Evolutionary conservation across 306 rosid species (phyloP).

Genomic region (Vachellia pachyceras): DNA sequence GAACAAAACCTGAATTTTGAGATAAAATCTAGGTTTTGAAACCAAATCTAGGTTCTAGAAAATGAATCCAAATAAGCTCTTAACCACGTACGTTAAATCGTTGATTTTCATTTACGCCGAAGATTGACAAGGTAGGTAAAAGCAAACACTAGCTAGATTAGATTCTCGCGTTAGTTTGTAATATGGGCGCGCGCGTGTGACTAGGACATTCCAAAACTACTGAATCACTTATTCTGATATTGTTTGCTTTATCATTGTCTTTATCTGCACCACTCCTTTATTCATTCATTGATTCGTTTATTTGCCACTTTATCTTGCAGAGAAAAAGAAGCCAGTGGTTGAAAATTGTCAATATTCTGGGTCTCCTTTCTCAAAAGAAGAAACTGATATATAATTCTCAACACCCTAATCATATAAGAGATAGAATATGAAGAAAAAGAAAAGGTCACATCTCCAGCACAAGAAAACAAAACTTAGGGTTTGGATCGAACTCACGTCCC

Average conservation of each 20-base stretch:
- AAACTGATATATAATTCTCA: background rate
- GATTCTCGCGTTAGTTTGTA: background rate
- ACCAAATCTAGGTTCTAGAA: too few species aligned
- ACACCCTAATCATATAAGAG: background rate
- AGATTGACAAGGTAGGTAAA: background rate
- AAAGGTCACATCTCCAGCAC: background rate
- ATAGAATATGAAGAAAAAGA: background rate
- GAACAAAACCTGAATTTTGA: too few species aligned
- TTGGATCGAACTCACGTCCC: constrained; percentile 17
- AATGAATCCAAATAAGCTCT: too few species aligned
- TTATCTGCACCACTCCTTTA: background rate
- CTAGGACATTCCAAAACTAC: background rate
- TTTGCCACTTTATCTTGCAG: background rate
- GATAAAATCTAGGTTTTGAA: too few species aligned
- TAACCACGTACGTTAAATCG: background rate
- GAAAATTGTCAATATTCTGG: constrained; percentile 11
- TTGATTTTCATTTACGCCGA: background rate
- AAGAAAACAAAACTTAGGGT: constrained; percentile 7
- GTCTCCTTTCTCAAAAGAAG: constrained; percentile 15
- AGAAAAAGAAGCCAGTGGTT: background rate
- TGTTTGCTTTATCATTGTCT: constrained; percentile 7
- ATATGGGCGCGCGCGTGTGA: background rate
- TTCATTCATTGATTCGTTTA: background rate
- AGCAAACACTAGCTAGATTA: background rate
- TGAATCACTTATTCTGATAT: background rate